These are phyloP conservation scores for Phytophthora quininea DNA, from an alignment of 352 stramenopile genomes.

Conservation along the genomic window DNA sequence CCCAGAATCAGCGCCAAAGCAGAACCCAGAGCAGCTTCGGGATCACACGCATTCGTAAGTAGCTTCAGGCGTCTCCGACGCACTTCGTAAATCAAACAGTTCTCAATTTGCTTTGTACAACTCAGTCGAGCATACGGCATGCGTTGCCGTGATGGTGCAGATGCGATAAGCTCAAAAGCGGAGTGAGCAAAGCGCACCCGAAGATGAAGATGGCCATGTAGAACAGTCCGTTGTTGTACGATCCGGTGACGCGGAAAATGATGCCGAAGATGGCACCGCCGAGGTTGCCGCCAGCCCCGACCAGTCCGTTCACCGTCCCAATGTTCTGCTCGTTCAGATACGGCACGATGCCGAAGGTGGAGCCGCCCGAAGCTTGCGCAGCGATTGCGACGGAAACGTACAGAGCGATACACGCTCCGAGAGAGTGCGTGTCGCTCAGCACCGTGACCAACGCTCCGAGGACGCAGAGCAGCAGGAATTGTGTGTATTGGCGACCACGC, in stretches of 20 bases:
- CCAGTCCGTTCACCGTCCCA: slow-evolving; percentile 66
- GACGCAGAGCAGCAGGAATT: slow-evolving; percentile 79
- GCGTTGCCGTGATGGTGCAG: slow-evolving; percentile 20
- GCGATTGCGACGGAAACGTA: slow-evolving; percentile 94
- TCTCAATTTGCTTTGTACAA: too few species aligned
- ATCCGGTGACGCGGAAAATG: slow-evolving; percentile 61
- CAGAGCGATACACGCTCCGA: slow-evolving; percentile 77
- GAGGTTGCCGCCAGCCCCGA: slow-evolving; percentile 72
- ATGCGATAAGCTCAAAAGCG: slow-evolving; percentile 45
- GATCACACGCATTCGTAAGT: too few species aligned
- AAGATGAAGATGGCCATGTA: slow-evolving; percentile 69
- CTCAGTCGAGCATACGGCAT: too few species aligned
- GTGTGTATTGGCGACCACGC: slow-evolving; percentile 88
- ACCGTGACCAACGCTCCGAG: slow-evolving; percentile 87
- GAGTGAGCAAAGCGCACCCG: slow-evolving; percentile 51
- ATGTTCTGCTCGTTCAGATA: slow-evolving; percentile 75
- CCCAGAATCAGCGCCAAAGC: neutral
- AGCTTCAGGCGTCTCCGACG: too few species aligned
- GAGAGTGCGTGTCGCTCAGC: slow-evolving; percentile 82
- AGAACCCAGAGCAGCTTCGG: too few species aligned
- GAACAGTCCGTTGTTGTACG: slow-evolving; percentile 43
- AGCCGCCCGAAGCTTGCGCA: slow-evolving; percentile 83
- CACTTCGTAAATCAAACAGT: too few species aligned
- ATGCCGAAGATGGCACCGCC: slow-evolving; percentile 72
- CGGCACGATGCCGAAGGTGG: slow-evolving; percentile 73